phyloP scores from a whole-genome alignment of 305 asterid species.

The Fraxinus sp. region DNA sequence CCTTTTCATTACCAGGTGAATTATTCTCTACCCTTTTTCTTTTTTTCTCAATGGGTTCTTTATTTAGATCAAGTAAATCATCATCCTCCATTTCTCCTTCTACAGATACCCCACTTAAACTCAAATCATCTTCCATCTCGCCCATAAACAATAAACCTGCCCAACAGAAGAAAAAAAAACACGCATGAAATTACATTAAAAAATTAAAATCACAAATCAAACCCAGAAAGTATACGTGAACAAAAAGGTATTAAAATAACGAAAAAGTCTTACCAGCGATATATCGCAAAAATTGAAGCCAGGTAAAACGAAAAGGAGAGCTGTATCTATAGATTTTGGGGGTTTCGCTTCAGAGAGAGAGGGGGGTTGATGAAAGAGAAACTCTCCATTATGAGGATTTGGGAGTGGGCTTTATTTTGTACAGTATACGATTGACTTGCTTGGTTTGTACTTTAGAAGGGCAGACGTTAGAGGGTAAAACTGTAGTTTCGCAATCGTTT shows the following conservation, averaged over 20 bases:
- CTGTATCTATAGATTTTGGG: slow-evolving; percentile 32
- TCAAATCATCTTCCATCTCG: slow-evolving; percentile 42
- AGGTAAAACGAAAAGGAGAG: slow-evolving; percentile 35
- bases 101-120: slow-evolving; percentile 17
- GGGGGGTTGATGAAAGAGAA: slow-evolving; percentile 18
- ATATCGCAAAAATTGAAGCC: slow-evolving; percentile 22
- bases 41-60: slow-evolving; percentile 59
- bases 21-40: slow-evolving; percentile 40
- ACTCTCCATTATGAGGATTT: not conserved
- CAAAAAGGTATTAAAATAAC: not conserved
- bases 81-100: slow-evolving; percentile 43
- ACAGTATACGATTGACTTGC: not conserved
- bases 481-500: slow-evolving; percentile 19
- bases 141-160: slow-evolving; percentile 25
- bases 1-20: slow-evolving; percentile 32
- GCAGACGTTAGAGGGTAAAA: slow-evolving; percentile 10
- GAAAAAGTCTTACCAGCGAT: slow-evolving; percentile 35
- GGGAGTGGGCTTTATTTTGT: slow-evolving; percentile 7
- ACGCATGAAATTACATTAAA: slow-evolving; percentile 14
- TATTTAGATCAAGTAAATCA: slow-evolving; percentile 70
- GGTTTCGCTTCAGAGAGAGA: slow-evolving; percentile 19
- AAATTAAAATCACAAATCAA: slow-evolving; percentile 9
- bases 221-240: slow-evolving; percentile 5
- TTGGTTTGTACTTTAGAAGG: not conserved
- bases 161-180: slow-evolving; percentile 26